Conservation (phyloP, 805 yeast species). For the Starmerella sirachaensis region DNA sequence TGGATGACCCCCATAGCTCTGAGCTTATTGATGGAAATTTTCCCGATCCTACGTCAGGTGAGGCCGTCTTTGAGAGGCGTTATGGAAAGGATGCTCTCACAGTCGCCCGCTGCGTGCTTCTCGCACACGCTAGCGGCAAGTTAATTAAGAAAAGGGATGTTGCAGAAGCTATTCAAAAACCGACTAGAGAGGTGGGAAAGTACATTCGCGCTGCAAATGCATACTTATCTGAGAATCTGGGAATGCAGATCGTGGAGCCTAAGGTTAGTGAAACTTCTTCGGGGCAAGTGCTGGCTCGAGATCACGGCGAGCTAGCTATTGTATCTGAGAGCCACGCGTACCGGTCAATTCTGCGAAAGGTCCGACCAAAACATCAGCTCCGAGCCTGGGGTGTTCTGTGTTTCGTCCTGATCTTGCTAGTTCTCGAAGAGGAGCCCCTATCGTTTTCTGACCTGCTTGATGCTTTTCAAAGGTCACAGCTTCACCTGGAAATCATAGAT, state of each 20-base stretch:
- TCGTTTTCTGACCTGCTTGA: not conserved
- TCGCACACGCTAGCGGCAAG: slow-evolving; percentile 1
- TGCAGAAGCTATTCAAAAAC: not conserved
- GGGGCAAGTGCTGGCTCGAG: not conserved
- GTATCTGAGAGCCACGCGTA: not conserved
- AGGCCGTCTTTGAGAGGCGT: not conserved
- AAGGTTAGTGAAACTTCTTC: not conserved
- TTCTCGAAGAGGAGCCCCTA: slow-evolving; percentile 1
- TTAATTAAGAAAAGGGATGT: slow-evolving; percentile 5
- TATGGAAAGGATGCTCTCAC: slow-evolving; percentile 3
- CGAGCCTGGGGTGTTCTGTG: slow-evolving; percentile 2
- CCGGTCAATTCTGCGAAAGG: not conserved
- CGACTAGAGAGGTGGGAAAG: not conserved
- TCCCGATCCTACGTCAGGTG: not conserved
- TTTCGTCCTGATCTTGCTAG: not conserved
- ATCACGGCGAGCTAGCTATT: slow-evolving; percentile 5
- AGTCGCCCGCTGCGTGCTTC: slow-evolving; percentile 4
- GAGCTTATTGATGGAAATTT: too few species aligned
- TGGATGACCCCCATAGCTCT: too few species aligned
- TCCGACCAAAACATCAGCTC: not conserved
- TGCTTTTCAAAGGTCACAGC: not conserved
- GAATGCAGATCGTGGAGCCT: slow-evolving; percentile 5
- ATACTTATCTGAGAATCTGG: slow-evolving; percentile 3
- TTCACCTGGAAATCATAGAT: not conserved
- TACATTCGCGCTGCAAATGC: slow-evolving; percentile 3